Evolutionary conservation across 176 grass and related monocot species (phyloP).

Genomic region (Hsuehochloa calcarea): DNA sequence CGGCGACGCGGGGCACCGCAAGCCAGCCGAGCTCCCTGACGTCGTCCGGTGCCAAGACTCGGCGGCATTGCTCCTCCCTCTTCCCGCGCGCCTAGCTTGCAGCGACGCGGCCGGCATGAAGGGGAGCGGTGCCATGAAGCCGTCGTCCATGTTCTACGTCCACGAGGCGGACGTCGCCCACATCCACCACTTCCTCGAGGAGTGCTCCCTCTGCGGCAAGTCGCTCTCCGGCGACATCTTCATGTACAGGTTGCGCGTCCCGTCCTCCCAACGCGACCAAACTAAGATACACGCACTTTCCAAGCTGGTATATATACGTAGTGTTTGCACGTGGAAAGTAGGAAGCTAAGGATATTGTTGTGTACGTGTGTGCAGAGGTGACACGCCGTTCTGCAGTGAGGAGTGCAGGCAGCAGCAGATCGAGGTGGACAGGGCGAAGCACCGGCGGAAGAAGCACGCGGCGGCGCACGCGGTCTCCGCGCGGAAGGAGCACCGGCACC

Average conservation of each 20-base stretch:
- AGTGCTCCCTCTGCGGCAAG: slow-evolving; percentile 60
- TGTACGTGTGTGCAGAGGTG: slow-evolving; percentile 49
- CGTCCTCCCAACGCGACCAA: background rate
- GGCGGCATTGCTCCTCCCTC: slow-evolving; percentile 44
- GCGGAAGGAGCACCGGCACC: slow-evolving; percentile 27
- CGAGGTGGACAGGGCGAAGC: slow-evolving; percentile 71
- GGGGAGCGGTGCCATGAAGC: slow-evolving; percentile 47
- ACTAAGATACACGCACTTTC: background rate
- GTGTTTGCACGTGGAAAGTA: background rate
- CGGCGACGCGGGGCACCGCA: background rate
- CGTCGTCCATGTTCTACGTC: slow-evolving; percentile 57
- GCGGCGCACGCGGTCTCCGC: slow-evolving; percentile 40
- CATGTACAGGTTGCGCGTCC: slow-evolving; percentile 44
- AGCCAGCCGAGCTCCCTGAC: slow-evolving; percentile 32
- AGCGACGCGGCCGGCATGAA: slow-evolving; percentile 34
- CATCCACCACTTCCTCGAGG: slow-evolving; percentile 54
- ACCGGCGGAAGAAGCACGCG: slow-evolving; percentile 63
- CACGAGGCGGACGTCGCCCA: slow-evolving; percentile 44
- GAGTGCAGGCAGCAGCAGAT: slow-evolving; percentile 89
- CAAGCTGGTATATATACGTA: background rate
- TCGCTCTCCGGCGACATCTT: slow-evolving; percentile 64
- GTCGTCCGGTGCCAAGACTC: slow-evolving; percentile 36
- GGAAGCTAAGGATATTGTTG: background rate
- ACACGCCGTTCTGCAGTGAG: slow-evolving; percentile 89
- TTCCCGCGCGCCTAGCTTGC: slow-evolving; percentile 31